Conservation (phyloP, 495 filamentous ascomycete species). For the Hypoxylon intermedium region DNA sequence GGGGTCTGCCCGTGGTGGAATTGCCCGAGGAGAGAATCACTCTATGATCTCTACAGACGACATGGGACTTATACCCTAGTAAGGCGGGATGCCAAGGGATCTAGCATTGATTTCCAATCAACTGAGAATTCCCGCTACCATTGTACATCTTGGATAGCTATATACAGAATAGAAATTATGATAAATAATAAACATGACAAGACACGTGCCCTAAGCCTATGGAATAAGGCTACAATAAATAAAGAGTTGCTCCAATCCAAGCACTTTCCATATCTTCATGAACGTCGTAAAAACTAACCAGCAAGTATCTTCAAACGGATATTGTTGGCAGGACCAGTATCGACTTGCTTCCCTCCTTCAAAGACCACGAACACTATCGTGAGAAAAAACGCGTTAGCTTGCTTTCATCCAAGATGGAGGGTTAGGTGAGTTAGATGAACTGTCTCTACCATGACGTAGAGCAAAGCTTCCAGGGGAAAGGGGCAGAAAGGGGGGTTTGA, state of each 20-base stretch:
- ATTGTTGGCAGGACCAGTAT: conserved; percentile 16
- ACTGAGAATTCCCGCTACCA: background rate
- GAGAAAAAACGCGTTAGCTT: background rate
- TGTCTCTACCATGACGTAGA: too few relatives aligned
- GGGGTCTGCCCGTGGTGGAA: conserved; percentile 27
- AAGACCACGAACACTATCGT: conserved; percentile 24
- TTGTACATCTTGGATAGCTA: too few relatives aligned
- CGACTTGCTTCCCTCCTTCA: conserved; percentile 10
- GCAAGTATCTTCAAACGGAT: conserved; percentile 4
- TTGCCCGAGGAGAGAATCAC: conserved; percentile 28
- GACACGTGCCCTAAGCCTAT: too few relatives aligned
- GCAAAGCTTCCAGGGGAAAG: too few relatives aligned
- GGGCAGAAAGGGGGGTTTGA: background rate
- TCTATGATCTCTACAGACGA: background rate
- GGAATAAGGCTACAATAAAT: too few relatives aligned
- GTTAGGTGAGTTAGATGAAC: too few relatives aligned
- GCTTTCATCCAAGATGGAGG: too few relatives aligned
- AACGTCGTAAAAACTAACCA: background rate
- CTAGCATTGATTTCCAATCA: background rate
- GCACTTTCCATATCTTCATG: too few relatives aligned
- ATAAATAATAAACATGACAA: too few relatives aligned
- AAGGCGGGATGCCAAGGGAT: background rate
- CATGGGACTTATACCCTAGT: background rate
- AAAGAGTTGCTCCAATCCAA: too few relatives aligned
- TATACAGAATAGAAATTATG: too few relatives aligned